Evolutionary conservation across 768 basidiomycete genomes (phyloP), one percentile per base, ranked within the genome.

Genomic region (Pleurotus tuoliensis): DNA sequence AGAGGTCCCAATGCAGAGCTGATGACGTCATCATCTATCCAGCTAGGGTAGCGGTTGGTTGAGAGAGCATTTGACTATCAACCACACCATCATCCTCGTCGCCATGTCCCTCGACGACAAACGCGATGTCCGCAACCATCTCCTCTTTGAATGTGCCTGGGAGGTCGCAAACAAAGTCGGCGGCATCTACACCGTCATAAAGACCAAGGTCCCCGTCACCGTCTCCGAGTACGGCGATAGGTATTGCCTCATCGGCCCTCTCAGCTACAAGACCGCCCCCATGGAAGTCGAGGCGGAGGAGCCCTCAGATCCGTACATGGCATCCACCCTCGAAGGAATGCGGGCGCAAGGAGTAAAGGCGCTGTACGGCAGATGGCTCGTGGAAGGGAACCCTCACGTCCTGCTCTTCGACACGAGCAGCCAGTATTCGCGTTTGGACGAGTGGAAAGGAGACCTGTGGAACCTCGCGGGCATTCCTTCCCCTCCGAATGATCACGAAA

Each of bases 361-460:
- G 59, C 84, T 98, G 50, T 98, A 98, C 71, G 97, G 97, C 18
- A 85, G 94, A 54, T 99, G 97, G 97, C 84, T 99, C 57, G 94
- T 99, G 74, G 97, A 99, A 64, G 97, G 96, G 58, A 90, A 90
- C 27, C 97, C 97, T 39, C 86, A 86, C 56, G 97, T 98, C 59
- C 83, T 99, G 44, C 82, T 99, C 55, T 98, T 99, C 68, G 97
- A 99, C 75, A 95, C 92, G 5, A 88, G 92, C 55, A 91, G 88
- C 66, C 84, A 85, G 71, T 93, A 88, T 69, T 81, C 86, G 60
- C 83, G 89, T 3, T 80, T 98, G 59, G 96, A 99, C 71, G 97
- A 99, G 69, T 99, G 97, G 97, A 99, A 99, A 72, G 86, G 88
- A 47, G 97, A 99, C 66, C 82, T 99, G 18, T 99, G 97, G 97